Evolutionary conservation across 148 eudicot genomes (phyloP), one percentile per base, ranked within the genome.

Genomic region (Polygonum aviculare): DNA sequence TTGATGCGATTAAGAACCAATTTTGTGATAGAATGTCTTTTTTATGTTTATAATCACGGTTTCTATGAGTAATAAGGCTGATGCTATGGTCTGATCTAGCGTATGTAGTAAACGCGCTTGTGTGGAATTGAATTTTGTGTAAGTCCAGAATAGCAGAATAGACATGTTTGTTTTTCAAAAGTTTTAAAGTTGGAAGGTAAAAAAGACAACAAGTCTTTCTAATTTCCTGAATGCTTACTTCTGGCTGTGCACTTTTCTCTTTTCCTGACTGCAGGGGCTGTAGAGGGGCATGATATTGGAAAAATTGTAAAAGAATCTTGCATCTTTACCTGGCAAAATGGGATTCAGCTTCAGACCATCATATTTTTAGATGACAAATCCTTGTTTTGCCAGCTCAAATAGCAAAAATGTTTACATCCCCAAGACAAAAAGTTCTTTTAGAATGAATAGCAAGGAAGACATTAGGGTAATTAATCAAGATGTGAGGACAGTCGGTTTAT

Each of bases 291-390:
- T 63, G n/a, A 9, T 63, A 12, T 33, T 35, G 35, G 70, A 63
- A 35, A 12, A 31, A 63, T 63, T 57, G 18, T 8, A 39, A 49
- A 40, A 52, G 8, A 10, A 72, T 44, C 35, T 72, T 2, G 4
- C 33, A 11, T 72, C 75, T 44, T 48, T 45, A 44, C 18, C 9
- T 15, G 54, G 50, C 10, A 84, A 67, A 85, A 92, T 92, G 97
- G 84, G 79, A 79, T 80, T 81, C 75, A 76, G 79, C 69, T 57
- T 90, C 80, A 79, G 83, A 50, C 78, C 89, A 12, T 78, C 88
- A 39, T 80, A 91, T 41, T 76, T 87, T 57, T 93, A 89, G 80
- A 79, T 84, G 54, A 79, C 77, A 47, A 74, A 79, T 79, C 85
- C 86, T 47, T 82, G 79, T 80, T 83, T 81, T 3, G 83, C 83